Percentiles rank a stretch among this genome's conserved stretches.
phyloP scores from a whole-genome alignment of 192 early-diverging fungal genomes.

The Chytriomyces sp. region DNA sequence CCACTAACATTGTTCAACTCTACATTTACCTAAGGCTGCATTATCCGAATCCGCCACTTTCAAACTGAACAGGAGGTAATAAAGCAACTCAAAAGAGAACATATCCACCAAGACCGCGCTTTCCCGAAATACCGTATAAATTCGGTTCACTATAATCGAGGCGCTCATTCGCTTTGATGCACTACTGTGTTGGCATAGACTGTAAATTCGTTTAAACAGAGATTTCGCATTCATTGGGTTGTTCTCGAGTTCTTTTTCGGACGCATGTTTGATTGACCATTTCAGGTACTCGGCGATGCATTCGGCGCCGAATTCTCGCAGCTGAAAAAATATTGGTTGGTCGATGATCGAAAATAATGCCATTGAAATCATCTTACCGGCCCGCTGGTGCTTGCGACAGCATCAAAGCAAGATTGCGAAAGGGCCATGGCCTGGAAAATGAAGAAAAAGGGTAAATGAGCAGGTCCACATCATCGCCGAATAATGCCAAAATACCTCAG shows the following conservation, averaged over 20 bases:
- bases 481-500: conserved; percentile 61
- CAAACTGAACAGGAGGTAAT: conserved; percentile 68
- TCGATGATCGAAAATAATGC: conserved; percentile 45
- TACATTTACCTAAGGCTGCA: conserved; percentile 52
- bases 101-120: conserved; percentile 66
- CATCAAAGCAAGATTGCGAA: conserved; percentile 71
- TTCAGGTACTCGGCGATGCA: conserved; percentile 75
- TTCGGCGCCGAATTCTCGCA: conserved; percentile 77
- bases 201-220: conserved; percentile 68
- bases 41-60: conserved; percentile 67
- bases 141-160: conserved; percentile 69
- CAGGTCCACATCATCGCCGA: too few relatives aligned
- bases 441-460: conserved; percentile 37
- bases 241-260: conserved; percentile 49
- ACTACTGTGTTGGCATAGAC: conserved; percentile 65
- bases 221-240: conserved; percentile 73
- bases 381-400: conserved; percentile 44
- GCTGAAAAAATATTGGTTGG: conserved; percentile 44
- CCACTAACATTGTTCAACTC: background rate
- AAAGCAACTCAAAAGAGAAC: conserved; percentile 72
- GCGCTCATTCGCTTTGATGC: conserved; percentile 70
- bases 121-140: conserved; percentile 74
- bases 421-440: conserved; percentile 61
- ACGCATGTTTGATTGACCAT: conserved; percentile 75
- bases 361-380: conserved; percentile 29